Evolutionary conservation across 192 early-diverging fungal genomes (phyloP).

Genomic region (Backusella circina): DNA sequence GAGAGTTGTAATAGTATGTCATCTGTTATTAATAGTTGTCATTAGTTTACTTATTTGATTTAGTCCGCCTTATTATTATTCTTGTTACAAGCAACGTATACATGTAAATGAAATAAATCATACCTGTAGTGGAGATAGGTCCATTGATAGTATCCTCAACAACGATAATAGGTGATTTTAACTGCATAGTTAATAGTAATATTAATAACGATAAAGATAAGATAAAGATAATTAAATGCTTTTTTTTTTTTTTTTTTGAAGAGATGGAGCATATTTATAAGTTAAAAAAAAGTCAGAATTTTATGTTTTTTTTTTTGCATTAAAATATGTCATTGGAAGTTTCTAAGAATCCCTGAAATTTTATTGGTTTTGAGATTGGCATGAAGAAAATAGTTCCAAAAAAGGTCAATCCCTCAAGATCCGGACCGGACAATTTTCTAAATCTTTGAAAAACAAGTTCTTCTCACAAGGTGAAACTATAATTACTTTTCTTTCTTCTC

Average conservation of each 20-base stretch:
- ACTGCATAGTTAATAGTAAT: neutral
- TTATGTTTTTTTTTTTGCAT: neutral
- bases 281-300: neutral
- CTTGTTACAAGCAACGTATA: neutral
- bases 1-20: neutral
- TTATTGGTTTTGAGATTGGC: neutral
- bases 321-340: neutral
- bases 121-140: neutral
- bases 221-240: too few relatives aligned
- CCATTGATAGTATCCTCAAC: neutral
- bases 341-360: neutral
- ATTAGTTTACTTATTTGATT: neutral
- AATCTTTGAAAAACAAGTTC: neutral
- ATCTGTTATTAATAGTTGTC: neutral
- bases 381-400: neutral
- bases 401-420: neutral
- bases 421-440: neutral
- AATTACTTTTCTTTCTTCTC: neutral
- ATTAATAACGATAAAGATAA: neutral
- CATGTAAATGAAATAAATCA: neutral
- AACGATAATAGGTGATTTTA: neutral
- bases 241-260: neutral
- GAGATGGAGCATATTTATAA: neutral
- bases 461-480: neutral
- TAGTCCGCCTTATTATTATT: neutral